phyloP scores from a whole-genome alignment of 2,329 filamentous ascomycete species.

The Paraphaeosphaeria minitans region DNA sequence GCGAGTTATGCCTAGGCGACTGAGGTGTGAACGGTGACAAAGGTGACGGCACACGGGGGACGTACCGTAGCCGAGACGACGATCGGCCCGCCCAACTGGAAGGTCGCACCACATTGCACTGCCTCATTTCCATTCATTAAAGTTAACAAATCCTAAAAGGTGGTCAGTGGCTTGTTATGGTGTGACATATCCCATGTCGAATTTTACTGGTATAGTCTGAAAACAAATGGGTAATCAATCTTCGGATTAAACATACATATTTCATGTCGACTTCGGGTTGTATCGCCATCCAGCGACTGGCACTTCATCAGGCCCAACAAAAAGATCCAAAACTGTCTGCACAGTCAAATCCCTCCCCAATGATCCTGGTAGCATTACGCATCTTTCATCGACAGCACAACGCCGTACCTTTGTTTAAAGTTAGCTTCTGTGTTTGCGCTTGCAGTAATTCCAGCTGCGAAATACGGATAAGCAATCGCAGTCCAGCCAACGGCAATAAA shows the following conservation, averaged over 20 bases:
- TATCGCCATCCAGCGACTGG: not conserved
- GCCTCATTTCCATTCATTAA: not conserved
- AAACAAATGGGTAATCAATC: no score
- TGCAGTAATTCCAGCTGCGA: not conserved
- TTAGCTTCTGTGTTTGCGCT: not conserved
- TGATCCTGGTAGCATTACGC: not conserved
- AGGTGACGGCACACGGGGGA: not conserved
- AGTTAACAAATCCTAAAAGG: no score
- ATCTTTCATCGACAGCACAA: not conserved
- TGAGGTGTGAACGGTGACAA: not conserved
- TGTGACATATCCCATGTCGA: no score
- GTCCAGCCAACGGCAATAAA: not conserved
- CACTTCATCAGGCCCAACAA: not conserved
- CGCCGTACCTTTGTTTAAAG: not conserved
- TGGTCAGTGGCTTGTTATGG: no score
- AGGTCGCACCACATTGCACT: not conserved
- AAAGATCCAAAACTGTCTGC: not conserved
- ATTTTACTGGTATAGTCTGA: no score
- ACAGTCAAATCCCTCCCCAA: not conserved
- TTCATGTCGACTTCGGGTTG: not conserved
- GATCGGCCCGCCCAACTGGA: not conserved
- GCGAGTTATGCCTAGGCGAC: not conserved
- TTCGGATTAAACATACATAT: no score
- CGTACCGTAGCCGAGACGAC: not conserved
- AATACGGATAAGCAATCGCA: not conserved